These are phyloP conservation scores for Calvatia gigantea DNA, from an alignment of 768 basidiomycete species.

Conservation along the genomic window DNA sequence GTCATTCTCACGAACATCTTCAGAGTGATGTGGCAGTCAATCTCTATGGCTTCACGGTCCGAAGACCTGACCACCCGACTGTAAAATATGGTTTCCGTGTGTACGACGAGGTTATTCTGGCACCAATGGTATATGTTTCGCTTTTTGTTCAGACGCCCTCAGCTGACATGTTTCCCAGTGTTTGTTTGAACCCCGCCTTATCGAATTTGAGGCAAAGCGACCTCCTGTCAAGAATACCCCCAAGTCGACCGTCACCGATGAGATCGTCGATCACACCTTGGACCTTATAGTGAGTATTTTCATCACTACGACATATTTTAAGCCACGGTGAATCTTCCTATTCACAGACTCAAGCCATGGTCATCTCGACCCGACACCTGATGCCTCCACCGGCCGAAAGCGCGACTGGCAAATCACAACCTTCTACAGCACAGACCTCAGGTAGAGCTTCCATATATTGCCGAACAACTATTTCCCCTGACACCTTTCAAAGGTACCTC, in stretches of 20 bases:
- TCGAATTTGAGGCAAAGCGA: slow-evolving; percentile 83
- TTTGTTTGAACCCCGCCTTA: slow-evolving; percentile 88
- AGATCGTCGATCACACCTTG: slow-evolving; percentile 55
- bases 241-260: slow-evolving; percentile 70
- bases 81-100: slow-evolving; percentile 88
- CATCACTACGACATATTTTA: not conserved
- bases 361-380: slow-evolving; percentile 84
- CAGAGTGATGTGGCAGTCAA: slow-evolving; percentile 90
- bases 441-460: not conserved
- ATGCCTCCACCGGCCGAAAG: slow-evolving; percentile 36
- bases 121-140: slow-evolving; percentile 72
- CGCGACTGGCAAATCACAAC: slow-evolving; percentile 20
- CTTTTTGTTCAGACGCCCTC: not conserved
- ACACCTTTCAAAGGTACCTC: slow-evolving; percentile 6
- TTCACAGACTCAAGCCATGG: slow-evolving; percentile 85
- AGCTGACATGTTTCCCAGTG: slow-evolving; percentile 49
- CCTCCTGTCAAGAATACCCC: slow-evolving; percentile 27
- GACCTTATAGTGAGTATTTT: slow-evolving; percentile 47
- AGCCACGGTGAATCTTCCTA: slow-evolving; percentile 1
- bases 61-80: slow-evolving; percentile 69
- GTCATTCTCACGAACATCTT: slow-evolving; percentile 6
- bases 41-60: slow-evolving; percentile 85
- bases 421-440: slow-evolving; percentile 14
- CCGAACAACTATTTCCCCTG: not conserved
- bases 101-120: slow-evolving; percentile 94